Evolutionary conservation across 148 eudicot genomes (phyloP).

Genomic region (Rhododendron molle): DNA sequence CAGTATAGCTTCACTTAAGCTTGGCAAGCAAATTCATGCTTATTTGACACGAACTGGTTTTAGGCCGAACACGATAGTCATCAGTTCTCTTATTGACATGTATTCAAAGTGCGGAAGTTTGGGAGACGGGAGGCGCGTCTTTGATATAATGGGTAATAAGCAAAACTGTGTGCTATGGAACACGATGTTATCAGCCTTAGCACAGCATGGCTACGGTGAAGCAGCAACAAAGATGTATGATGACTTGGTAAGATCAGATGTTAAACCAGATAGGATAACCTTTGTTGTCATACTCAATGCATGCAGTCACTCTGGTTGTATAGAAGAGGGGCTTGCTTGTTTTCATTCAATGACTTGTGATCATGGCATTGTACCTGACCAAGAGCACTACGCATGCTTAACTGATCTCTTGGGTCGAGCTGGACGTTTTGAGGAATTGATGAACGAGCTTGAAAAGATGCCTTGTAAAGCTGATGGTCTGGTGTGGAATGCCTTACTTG

Average conservation of each 20-base stretch:
- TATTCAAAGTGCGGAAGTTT: slow-evolving; percentile 73
- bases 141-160: slow-evolving; percentile 41
- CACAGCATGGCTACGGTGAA: slow-evolving; percentile 66
- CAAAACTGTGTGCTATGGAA: slow-evolving; percentile 60
- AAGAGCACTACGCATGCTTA: slow-evolving; percentile 69
- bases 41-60: slow-evolving; percentile 39
- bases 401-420: slow-evolving; percentile 68
- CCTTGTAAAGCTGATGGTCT: slow-evolving; percentile 44
- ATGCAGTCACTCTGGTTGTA: slow-evolving; percentile 71
- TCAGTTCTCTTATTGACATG: slow-evolving; percentile 81
- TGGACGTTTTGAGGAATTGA: slow-evolving; percentile 54
- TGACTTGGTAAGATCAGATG: slow-evolving; percentile 48
- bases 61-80: slow-evolving; percentile 52
- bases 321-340: slow-evolving; percentile 46
- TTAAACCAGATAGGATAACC: slow-evolving; percentile 60
- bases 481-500: slow-evolving; percentile 63
- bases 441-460: slow-evolving; percentile 53
- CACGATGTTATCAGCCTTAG: slow-evolving; percentile 64
- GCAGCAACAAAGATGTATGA: slow-evolving; percentile 41
- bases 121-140: slow-evolving; percentile 42
- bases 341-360: slow-evolving; percentile 50
- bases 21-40: slow-evolving; percentile 72
- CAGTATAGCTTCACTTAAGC: slow-evolving; percentile 36
- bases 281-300: slow-evolving; percentile 59
- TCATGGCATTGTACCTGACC: slow-evolving; percentile 53